Evolutionary conservation across 2,329 filamentous ascomycete genomes (phyloP).

Genomic region (Pestalotiopsis sp.): DNA sequence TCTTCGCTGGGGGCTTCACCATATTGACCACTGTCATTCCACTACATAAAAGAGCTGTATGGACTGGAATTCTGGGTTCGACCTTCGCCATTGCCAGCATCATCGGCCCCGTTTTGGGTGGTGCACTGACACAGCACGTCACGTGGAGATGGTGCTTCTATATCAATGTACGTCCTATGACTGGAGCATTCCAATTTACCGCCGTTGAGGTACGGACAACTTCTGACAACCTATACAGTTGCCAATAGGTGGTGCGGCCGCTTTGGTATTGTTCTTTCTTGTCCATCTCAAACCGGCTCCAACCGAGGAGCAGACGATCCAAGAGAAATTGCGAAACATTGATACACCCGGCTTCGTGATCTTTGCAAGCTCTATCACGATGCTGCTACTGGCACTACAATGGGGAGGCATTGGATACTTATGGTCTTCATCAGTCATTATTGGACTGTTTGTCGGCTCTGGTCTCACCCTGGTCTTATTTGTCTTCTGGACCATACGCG

Average conservation of each 20-base stretch:
- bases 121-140: conserved; percentile 18
- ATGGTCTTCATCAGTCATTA: conserved; percentile 51
- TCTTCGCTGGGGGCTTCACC: conserved; percentile 29
- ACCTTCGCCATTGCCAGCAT: conserved; percentile 20
- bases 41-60: conserved; percentile 20
- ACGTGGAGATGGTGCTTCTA: conserved; percentile 26
- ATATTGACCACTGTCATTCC: conserved; percentile 23
- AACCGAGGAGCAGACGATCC: conserved; percentile 36
- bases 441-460: conserved; percentile 54
- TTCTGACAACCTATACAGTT: conserved; percentile 22
- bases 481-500: conserved; percentile 24
- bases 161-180: conserved; percentile 21
- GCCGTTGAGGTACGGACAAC: no score
- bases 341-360: conserved; percentile 52
- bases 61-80: conserved; percentile 13
- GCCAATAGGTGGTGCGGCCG: conserved; percentile 50
- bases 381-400: conserved; percentile 57
- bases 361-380: conserved; percentile 54
- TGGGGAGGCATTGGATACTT: conserved; percentile 57
- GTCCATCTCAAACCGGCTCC: conserved; percentile 41
- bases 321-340: conserved; percentile 44
- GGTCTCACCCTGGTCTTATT: conserved; percentile 50
- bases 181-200: no score
- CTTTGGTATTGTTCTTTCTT: conserved; percentile 49
- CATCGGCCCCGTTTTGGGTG: conserved; percentile 18